A percentile compares a stretch with the other conserved stretches of the same genome.
Conservation (phyloP, 2,329 filamentous ascomycete genomes). For the Diaporthe batatas region DNA sequence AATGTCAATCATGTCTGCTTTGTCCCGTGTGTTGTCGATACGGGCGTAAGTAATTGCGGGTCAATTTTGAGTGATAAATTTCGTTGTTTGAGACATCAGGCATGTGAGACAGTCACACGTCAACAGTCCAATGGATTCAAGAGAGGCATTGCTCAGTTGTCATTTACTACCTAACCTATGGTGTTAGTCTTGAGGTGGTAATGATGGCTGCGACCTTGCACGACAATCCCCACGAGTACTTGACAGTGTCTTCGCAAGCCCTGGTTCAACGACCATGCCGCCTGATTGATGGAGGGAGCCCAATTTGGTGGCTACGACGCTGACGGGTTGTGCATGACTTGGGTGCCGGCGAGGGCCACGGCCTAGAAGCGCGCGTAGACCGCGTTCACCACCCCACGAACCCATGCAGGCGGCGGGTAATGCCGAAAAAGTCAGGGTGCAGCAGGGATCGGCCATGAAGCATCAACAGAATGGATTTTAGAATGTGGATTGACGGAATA, state of each 20-base stretch:
- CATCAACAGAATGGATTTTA: background rate
- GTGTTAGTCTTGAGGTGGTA: background rate
- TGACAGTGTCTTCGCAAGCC: background rate
- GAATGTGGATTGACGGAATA: conserved; percentile 2
- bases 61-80: background rate
- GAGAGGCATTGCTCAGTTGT: background rate
- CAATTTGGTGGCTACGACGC: background rate
- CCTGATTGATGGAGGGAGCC: background rate
- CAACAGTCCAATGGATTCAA: background rate
- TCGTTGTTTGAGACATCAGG: background rate
- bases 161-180: background rate
- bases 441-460: conserved; percentile 18
- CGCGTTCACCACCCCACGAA: background rate
- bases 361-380: conserved; percentile 5
- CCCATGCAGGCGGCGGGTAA: background rate
- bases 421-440: conserved; percentile 11
- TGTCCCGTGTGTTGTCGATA: background rate
- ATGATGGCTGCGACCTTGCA: background rate
- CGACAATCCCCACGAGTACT: background rate
- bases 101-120: background rate
- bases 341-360: background rate
- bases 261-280: background rate
- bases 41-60: background rate
- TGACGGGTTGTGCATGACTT: conserved; percentile 12
- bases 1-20: background rate